Conservation (phyloP, 1,284 basidiomycete genomes). For the Vanrija humicola region DNA sequence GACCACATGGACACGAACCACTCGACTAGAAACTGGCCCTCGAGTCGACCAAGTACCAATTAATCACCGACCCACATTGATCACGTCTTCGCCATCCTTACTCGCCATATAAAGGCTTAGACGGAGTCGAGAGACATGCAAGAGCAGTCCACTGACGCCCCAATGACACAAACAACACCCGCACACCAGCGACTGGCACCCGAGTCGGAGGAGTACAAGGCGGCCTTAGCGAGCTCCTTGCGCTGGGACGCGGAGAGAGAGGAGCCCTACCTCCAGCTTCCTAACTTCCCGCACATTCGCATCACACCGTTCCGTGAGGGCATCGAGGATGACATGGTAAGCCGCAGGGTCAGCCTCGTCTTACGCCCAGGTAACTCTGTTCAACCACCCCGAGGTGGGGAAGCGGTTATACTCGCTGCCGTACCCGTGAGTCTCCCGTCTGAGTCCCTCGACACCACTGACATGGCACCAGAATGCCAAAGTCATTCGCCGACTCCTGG, state of each 20-base stretch:
- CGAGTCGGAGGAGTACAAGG: not conserved
- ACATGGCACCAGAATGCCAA: slow-evolving; percentile 9
- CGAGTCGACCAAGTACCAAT: too few relatives aligned
- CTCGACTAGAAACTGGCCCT: too few relatives aligned
- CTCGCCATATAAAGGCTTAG: too few relatives aligned
- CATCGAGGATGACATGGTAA: slow-evolving; percentile 18
- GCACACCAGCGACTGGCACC: too few relatives aligned
- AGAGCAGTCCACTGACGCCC: too few relatives aligned
- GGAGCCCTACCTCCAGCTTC: slow-evolving; percentile 27
- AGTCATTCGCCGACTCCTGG: slow-evolving; percentile 10
- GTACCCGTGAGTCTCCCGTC: slow-evolving; percentile 19
- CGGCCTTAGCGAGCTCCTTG: slow-evolving; percentile 5
- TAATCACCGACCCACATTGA: too few relatives aligned
- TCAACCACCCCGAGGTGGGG: slow-evolving; percentile 20
- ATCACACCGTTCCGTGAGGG: slow-evolving; percentile 18
- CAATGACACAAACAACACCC: too few relatives aligned
- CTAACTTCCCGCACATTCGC: slow-evolving; percentile 20
- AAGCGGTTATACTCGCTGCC: slow-evolving; percentile 19
- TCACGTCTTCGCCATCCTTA: too few relatives aligned
- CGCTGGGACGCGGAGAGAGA: slow-evolving; percentile 18
- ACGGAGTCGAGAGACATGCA: too few relatives aligned
- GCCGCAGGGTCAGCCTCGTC: not conserved
- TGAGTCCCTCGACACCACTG: too few relatives aligned
- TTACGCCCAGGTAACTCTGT: slow-evolving; percentile 15
- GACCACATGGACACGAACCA: too few relatives aligned